These are phyloP conservation scores for Cyberlindnera saturnus DNA, from an alignment of 805 yeast genomes.

Conservation along the genomic window DNA sequence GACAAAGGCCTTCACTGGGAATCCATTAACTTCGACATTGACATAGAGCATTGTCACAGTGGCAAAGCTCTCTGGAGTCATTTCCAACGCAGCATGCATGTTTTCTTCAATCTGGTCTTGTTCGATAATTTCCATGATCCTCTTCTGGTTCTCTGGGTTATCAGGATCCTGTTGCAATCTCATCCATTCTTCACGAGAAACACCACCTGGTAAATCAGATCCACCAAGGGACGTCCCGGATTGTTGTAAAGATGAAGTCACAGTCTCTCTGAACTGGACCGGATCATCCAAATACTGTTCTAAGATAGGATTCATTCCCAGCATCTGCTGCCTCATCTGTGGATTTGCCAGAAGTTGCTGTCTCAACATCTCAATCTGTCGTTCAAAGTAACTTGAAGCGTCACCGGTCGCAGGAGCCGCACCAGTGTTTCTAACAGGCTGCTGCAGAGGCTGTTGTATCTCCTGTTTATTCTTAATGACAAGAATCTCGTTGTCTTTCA, in stretches of 20 bases:
- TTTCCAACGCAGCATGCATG: slow-evolving; percentile 72
- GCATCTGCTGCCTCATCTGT: slow-evolving; percentile 29
- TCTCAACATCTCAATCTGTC: slow-evolving; percentile 41
- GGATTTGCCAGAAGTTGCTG: slow-evolving; percentile 42
- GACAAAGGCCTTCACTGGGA: slow-evolving; percentile 83
- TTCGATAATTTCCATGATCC: slow-evolving; percentile 60
- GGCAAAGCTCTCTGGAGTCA: slow-evolving; percentile 86
- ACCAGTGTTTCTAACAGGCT: not conserved
- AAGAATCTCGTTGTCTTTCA: slow-evolving; percentile 55
- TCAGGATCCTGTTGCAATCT: slow-evolving; percentile 60
- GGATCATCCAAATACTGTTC: slow-evolving; percentile 42
- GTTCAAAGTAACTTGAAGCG: slow-evolving; percentile 10
- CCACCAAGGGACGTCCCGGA: slow-evolving; percentile 21
- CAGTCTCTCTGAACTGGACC: slow-evolving; percentile 36
- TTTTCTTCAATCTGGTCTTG: slow-evolving; percentile 77
- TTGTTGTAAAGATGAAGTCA: slow-evolving; percentile 17
- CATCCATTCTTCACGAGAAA: slow-evolving; percentile 35
- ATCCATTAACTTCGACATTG: slow-evolving; percentile 70
- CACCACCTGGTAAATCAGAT: slow-evolving; percentile 8
- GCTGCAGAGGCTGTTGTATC: not conserved
- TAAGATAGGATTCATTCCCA: slow-evolving; percentile 40
- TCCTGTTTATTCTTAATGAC: slow-evolving; percentile 5
- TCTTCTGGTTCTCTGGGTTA: slow-evolving; percentile 59
- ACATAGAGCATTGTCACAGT: slow-evolving; percentile 80
- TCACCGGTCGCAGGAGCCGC: not conserved